A percentile compares a stretch with the other conserved stretches of the same genome.
Evolutionary conservation across 2,329 filamentous ascomycete genomes (phyloP).

Genomic region (Pyrenochaeta sp.): DNA sequence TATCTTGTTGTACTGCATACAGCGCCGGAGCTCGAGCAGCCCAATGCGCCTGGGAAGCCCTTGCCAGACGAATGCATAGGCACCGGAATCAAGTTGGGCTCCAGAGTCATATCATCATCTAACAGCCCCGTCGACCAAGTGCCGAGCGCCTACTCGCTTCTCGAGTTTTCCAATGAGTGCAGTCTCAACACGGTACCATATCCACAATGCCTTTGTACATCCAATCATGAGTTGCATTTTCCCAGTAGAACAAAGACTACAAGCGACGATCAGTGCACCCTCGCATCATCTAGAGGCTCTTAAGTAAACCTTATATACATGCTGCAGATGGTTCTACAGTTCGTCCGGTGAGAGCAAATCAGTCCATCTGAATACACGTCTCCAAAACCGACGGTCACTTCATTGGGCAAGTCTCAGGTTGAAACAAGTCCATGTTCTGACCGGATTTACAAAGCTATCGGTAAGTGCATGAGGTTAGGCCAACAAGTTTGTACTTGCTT

Average conservation of each 20-base stretch:
- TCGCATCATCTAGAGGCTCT: background rate
- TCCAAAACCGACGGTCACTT: background rate
- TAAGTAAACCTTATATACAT: background rate
- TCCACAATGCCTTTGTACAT: too few species aligned
- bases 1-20: background rate
- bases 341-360: background rate
- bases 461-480: conserved; percentile 4
- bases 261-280: too few species aligned
- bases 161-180: too few species aligned
- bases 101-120: background rate
- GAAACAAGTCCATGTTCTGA: conserved; percentile 1
- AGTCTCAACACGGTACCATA: too few species aligned
- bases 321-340: background rate
- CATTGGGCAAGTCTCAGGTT: too few species aligned
- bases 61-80: background rate
- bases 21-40: background rate
- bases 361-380: background rate
- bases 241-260: too few species aligned
- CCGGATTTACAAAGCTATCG: conserved; percentile 11
- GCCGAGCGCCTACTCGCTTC: too few species aligned
- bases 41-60: background rate
- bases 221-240: too few species aligned
- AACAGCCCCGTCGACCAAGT: background rate
- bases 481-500: conserved; percentile 1
- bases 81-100: background rate